Base-by-base conservation (phyloP, 2,329 filamentous ascomycete species). In the Alternaria triticina region DNA sequence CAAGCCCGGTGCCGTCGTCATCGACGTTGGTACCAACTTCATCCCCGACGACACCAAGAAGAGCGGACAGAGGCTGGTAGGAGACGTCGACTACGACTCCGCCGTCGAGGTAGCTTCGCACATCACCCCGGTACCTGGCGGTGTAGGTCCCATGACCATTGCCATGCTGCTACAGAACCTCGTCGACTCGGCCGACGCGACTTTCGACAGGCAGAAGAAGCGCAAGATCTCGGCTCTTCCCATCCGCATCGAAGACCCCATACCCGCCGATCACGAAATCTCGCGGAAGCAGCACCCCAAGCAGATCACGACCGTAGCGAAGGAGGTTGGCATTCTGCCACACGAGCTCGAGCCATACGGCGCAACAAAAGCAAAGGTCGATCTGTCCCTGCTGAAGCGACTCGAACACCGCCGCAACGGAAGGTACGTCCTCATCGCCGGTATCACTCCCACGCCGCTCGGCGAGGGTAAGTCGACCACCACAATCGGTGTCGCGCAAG, bases 391-490 rank as follows among this genome's bases (percentile, higher is more conserved):
- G 55, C 84, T 98, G 60, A 90, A 95, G 79, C 89, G 96, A 66
- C 87, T 99, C 7, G 88, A 91, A 59, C 94, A 99, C 80, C 92
- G 96, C 69, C 88, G 87, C 67, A 91, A 99, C 77, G 96, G 96
- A 59, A 90, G 91, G 66, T 99, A 98, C 78, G 88, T 99, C 69
- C 88, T 98, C 36, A 92, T 99, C 20, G 95, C 94, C 59, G 96
- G 96, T 68, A 98, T 99, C 70, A 99, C 96, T 0, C 96, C 96
- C 2, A 99, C 96, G 8, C 96, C 96, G 23, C 88, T 99, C 7
- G 96, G 96, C 15, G 96, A 99, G 84, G 96, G 96, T 72, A 99
- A 99, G 83, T 98, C 96, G 11, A 99, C 96, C 2, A 99, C 96
- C 1, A 99, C 96, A 8, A 92, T 99, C 86, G 96, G 96, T 78